A percentile compares a stretch with the other conserved stretches of the same genome.
phyloP scores from a whole-genome alignment of 2,329 filamentous ascomycete genomes.

The Xylariaceae sp. region DNA sequence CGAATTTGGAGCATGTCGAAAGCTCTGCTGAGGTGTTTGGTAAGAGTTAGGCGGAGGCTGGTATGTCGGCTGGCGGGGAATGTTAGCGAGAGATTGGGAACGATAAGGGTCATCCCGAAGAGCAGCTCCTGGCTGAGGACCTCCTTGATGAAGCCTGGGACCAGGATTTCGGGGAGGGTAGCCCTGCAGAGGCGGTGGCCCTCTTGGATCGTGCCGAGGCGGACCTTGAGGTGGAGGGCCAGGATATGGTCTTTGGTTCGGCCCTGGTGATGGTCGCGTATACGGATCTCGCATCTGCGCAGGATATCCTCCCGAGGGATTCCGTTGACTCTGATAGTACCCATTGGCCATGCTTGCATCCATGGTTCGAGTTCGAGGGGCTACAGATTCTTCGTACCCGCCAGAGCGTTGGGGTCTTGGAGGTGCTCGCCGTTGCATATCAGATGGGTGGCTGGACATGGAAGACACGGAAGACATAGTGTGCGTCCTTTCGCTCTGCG shows the following conservation, averaged over 20 bases:
- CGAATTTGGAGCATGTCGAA: slow-evolving; percentile 79
- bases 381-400: slow-evolving; percentile 46
- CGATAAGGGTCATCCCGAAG: slow-evolving; percentile 85
- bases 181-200: slow-evolving; percentile 53
- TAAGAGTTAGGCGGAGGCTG: slow-evolving; percentile 66
- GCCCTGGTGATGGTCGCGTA: slow-evolving; percentile 51
- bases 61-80: slow-evolving; percentile 75
- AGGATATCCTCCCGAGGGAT: slow-evolving; percentile 56
- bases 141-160: slow-evolving; percentile 67
- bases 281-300: slow-evolving; percentile 43
- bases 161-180: slow-evolving; percentile 53
- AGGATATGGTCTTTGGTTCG: slow-evolving; percentile 71
- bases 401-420: slow-evolving; percentile 49
- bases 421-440: slow-evolving; percentile 69
- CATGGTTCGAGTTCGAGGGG: slow-evolving; percentile 49
- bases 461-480: slow-evolving; percentile 81
- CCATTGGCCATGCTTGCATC: slow-evolving; percentile 54
- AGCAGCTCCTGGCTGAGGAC: slow-evolving; percentile 66
- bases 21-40: slow-evolving; percentile 72
- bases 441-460: slow-evolving; percentile 43
- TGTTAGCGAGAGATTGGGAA: slow-evolving; percentile 88
- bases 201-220: slow-evolving; percentile 69
- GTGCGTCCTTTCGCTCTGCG: slow-evolving; percentile 72
- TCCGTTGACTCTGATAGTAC: slow-evolving; percentile 60
- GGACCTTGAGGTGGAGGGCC: slow-evolving; percentile 58